Conservation (phyloP, 352 stramenopile species). For the Phytophthora kernoviae region DNA sequence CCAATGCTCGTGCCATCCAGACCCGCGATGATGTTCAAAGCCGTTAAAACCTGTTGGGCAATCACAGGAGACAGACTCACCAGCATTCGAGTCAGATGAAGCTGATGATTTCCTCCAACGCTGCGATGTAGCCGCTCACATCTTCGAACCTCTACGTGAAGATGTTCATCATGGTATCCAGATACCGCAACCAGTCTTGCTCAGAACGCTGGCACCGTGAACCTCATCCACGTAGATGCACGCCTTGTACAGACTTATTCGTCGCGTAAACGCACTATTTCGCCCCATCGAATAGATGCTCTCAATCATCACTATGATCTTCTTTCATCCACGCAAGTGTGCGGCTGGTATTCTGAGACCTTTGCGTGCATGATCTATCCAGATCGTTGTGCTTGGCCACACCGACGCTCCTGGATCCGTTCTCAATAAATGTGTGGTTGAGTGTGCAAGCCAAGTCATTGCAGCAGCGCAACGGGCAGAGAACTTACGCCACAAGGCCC, state of each 20-base stretch:
- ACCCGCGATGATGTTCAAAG: conserved; percentile 93
- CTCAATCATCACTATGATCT: conserved; percentile 97
- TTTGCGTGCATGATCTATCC: conserved; percentile 69
- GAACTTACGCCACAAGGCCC: too few species aligned
- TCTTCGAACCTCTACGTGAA: conserved; percentile 98
- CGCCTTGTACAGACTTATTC: conserved; percentile 96
- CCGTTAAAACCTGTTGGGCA: conserved; percentile 60
- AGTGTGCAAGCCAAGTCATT: too few species aligned
- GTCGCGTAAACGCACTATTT: conserved; percentile 92
- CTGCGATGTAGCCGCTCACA: conserved; percentile 98
- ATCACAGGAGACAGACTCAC: conserved; percentile 52
- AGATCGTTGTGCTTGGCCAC: conserved; percentile 97
- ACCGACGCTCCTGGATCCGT: conserved; percentile 93
- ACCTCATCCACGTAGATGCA: conserved; percentile 98
- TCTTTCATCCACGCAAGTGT: conserved; percentile 95
- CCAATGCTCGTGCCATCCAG: conserved; percentile 94
- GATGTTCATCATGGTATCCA: conserved; percentile 99
- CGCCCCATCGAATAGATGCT: conserved; percentile 98
- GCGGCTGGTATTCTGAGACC: conserved; percentile 78
- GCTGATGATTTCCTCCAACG: conserved; percentile 65
- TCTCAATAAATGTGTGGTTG: conserved; percentile 99
- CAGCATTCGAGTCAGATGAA: conserved; percentile 60
- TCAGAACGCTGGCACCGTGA: conserved; percentile 95
- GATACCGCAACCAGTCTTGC: conserved; percentile 92
- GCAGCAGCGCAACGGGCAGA: too few species aligned